Percentiles rank a stretch among this genome's conserved stretches.
Conservation (phyloP, 306 rosid genomes). For the Adenanthera pavonina region DNA sequence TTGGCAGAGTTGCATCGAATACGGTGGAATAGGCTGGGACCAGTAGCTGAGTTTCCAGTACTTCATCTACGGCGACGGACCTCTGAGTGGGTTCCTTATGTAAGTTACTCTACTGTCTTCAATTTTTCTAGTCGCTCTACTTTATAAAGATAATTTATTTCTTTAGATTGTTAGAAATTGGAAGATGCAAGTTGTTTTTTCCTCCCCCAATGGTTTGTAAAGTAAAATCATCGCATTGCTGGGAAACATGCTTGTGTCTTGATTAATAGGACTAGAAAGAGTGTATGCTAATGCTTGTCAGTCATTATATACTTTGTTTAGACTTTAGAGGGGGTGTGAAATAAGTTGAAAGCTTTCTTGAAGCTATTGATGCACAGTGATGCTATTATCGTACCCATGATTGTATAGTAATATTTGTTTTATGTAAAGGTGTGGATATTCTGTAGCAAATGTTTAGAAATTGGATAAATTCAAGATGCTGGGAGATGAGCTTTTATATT, state of each 20-base stretch:
- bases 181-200: background rate
- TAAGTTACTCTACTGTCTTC: constrained; percentile 52
- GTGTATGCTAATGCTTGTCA: constrained; percentile 11
- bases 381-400: background rate
- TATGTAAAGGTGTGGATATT: background rate
- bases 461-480: background rate
- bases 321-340: background rate
- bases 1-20: constrained; percentile 89
- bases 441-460: constrained; percentile 34
- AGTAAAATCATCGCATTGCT: background rate
- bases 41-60: constrained; percentile 86
- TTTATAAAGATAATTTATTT: constrained; percentile 19
- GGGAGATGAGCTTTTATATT: background rate
- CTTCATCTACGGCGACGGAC: constrained; percentile 87
- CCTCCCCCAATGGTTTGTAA: background rate
- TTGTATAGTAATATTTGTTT: background rate
- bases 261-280: constrained; percentile 23
- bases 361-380: background rate
- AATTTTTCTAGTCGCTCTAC: constrained; percentile 10
- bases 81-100: constrained; percentile 84
- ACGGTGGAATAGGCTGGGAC: constrained; percentile 73
- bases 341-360: background rate
- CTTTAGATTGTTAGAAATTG: background rate
- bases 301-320: background rate
- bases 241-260: constrained; percentile 7